These are phyloP conservation scores for Datisca glomerata DNA, from an alignment of 306 rosid genomes.

Conservation along the genomic window DNA sequence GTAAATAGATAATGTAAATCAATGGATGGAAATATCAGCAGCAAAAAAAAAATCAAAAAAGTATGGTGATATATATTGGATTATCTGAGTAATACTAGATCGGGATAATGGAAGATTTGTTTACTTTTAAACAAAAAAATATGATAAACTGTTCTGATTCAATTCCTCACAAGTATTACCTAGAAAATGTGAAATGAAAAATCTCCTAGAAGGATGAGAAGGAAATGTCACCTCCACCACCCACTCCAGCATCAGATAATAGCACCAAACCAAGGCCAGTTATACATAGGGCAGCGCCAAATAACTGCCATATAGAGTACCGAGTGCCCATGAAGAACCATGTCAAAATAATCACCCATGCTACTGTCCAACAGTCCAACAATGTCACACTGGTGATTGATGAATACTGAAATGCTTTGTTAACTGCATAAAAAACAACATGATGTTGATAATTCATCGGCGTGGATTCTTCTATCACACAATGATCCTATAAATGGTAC, in stretches of 20 bases:
- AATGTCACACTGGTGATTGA: conserved; percentile 60
- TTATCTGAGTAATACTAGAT: too few relatives aligned
- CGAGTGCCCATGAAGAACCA: conserved; percentile 45
- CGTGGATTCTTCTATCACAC: too few relatives aligned
- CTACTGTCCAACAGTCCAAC: conserved; percentile 51
- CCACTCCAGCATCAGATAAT: conserved; percentile 51
- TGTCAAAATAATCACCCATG: conserved; percentile 52
- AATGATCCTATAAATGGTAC: too few relatives aligned
- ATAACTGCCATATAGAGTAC: conserved; percentile 45
- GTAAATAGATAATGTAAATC: not conserved
- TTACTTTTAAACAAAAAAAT: not conserved
- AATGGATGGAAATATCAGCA: too few relatives aligned
- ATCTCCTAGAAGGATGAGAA: not conserved
- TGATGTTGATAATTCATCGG: too few relatives aligned
- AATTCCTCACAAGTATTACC: not conserved
- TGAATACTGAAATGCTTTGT: conserved; percentile 50
- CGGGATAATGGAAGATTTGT: too few relatives aligned
- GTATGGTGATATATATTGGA: too few relatives aligned
- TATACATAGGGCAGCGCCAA: conserved; percentile 43
- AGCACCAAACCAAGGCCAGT: conserved; percentile 53
- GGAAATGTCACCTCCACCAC: conserved; percentile 38
- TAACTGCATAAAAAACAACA: too few relatives aligned
- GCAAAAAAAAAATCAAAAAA: too few relatives aligned
- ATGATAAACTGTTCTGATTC: too few relatives aligned
- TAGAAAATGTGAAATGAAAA: conserved; percentile 2